Evolutionary conservation across 176 grass and related monocot species (phyloP).

Genomic region (maize (Zea mays)): DNA sequence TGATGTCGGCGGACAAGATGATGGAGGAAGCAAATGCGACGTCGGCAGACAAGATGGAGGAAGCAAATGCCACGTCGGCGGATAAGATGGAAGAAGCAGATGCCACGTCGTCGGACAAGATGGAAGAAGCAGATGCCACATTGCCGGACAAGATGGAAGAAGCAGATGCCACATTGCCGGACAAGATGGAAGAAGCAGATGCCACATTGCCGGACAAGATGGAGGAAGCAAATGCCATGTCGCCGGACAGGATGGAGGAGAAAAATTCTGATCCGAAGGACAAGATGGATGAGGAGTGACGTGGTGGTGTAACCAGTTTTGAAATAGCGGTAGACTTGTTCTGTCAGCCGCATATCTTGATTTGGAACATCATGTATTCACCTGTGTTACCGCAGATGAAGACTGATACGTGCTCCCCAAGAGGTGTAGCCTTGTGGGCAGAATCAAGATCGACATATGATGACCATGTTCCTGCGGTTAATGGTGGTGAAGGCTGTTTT

Average conservation of each 20-base stretch:
- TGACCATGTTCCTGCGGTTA: not conserved
- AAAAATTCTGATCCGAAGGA: slow-evolving; percentile 21
- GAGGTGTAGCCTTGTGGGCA: not conserved
- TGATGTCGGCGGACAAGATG: too few relatives aligned
- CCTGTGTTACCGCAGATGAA: not conserved
- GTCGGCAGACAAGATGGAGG: too few relatives aligned
- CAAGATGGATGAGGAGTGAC: slow-evolving; percentile 42
- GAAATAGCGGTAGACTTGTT: not conserved
- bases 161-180: not conserved
- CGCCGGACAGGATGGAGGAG: slow-evolving; percentile 15
- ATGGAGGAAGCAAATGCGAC: too few relatives aligned
- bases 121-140: not conserved
- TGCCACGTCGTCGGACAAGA: not conserved
- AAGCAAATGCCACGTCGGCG: not conserved
- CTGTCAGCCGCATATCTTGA: slow-evolving; percentile 18
- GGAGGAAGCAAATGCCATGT: slow-evolving; percentile 12
- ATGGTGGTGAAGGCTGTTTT: not conserved
- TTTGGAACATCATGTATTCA: slow-evolving; percentile 24
- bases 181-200: slow-evolving; percentile 6
- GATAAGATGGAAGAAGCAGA: slow-evolving; percentile 7
- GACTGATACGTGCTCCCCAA: not conserved
- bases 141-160: too few relatives aligned
- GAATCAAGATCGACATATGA: not conserved
- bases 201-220: not conserved
- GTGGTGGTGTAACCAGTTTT: not conserved